Evolutionary conservation across 1,139 yeast species (phyloP).

Genomic region (Meyerozyma smithsonii): DNA sequence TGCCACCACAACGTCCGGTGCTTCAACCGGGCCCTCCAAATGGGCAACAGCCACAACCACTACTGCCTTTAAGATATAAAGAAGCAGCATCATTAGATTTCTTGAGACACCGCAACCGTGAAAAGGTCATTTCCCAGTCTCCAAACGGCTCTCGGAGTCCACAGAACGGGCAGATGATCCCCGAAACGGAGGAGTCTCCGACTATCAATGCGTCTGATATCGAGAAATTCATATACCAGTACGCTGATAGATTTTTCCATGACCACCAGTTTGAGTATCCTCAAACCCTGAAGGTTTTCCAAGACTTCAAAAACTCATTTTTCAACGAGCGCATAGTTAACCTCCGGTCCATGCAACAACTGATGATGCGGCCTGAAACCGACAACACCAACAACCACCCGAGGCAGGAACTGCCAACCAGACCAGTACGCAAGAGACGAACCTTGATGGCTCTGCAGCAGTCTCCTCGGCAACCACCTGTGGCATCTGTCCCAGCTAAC

Average conservation of each 20-base stretch:
- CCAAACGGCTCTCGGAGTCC: not conserved
- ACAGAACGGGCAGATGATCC: not conserved
- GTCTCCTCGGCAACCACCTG: not conserved
- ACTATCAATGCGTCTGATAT: constrained; percentile 37
- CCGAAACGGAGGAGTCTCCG: not conserved
- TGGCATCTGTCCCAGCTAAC: not conserved
- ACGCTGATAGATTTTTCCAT: constrained; percentile 46
- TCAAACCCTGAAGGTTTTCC: constrained; percentile 45
- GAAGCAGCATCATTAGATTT: not conserved
- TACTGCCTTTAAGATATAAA: not conserved
- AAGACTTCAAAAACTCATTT: constrained; percentile 46
- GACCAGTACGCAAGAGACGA: constrained; percentile 6
- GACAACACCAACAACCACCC: constrained; percentile 6
- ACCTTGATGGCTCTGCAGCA: not conserved
- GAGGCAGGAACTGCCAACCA: constrained; percentile 10
- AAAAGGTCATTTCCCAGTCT: not conserved
- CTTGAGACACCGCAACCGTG: not conserved
- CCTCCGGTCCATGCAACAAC: constrained; percentile 26
- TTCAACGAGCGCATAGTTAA: constrained; percentile 44
- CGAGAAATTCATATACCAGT: constrained; percentile 44
- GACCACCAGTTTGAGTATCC: constrained; percentile 44
- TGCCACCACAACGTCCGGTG: not conserved
- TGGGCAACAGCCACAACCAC: not conserved
- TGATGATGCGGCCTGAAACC: constrained; percentile 9
- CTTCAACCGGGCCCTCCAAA: not conserved